phyloP scores from a whole-genome alignment of 2,329 filamentous ascomycete genomes.

The Beauveria varroae region DNA sequence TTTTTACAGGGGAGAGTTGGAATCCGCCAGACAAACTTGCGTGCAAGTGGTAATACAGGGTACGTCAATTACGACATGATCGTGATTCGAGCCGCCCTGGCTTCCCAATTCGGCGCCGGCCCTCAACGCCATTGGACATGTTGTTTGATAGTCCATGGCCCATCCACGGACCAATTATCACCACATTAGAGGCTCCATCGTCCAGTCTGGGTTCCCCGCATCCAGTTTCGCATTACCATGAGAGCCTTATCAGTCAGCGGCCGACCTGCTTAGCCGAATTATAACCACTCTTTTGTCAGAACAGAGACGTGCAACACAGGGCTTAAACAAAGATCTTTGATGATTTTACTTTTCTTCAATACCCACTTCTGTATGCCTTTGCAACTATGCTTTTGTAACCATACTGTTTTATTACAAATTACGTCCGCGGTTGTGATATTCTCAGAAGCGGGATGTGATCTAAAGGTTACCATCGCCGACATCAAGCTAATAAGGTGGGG shows the following conservation, averaged over 20 bases:
- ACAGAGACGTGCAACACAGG: background rate
- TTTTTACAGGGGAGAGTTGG: too few relatives aligned
- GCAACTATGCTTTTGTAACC: too few relatives aligned
- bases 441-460: too few relatives aligned
- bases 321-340: too few relatives aligned
- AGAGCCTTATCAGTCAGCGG: background rate
- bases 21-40: background rate
- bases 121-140: constrained; percentile 5
- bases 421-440: too few relatives aligned
- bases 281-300: background rate
- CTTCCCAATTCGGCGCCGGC: constrained; percentile 5
- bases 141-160: background rate
- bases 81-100: background rate
- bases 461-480: too few relatives aligned
- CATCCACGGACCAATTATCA: constrained; percentile 1
- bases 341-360: too few relatives aligned
- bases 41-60: background rate
- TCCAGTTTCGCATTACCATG: background rate
- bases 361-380: too few relatives aligned
- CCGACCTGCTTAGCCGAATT: too few relatives aligned
- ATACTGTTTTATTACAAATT: too few relatives aligned
- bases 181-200: background rate
- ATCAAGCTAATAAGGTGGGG: too few relatives aligned
- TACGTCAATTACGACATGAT: background rate
- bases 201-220: constrained; percentile 3